These are phyloP conservation scores for Ceratorhiza oryzae-sativae DNA, from an alignment of 1,284 basidiomycete species.

Conservation along the genomic window DNA sequence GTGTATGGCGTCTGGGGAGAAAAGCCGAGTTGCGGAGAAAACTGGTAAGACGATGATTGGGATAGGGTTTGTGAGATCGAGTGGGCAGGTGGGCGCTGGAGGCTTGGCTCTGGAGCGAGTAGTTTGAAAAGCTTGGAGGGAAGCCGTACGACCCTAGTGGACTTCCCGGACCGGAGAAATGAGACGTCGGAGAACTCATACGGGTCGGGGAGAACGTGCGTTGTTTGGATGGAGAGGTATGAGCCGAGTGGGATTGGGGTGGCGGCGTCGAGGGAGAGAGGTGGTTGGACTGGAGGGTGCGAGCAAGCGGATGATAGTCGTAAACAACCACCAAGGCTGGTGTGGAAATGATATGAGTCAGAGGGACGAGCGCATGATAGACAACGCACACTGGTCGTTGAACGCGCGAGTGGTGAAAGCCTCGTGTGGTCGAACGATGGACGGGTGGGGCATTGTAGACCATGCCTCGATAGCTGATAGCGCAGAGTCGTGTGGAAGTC, in stretches of 20 bases:
- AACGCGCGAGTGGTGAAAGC: constrained; percentile 97
- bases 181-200: constrained; percentile 55
- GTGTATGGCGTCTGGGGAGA: constrained; percentile 54
- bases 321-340: constrained; percentile 92
- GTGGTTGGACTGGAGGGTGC: constrained; percentile 68
- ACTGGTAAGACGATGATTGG: constrained; percentile 31
- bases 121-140: constrained; percentile 14
- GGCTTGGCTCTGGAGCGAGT: constrained; percentile 15
- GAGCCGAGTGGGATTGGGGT: constrained; percentile 43
- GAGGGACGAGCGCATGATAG: not conserved
- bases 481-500: constrained; percentile 80
- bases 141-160: constrained; percentile 17
- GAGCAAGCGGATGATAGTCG: constrained; percentile 86
- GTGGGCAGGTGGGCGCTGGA: not conserved
- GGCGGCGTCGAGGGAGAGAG: constrained; percentile 54
- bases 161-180: constrained; percentile 41
- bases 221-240: constrained; percentile 19
- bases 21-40: constrained; percentile 41
- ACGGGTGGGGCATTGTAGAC: constrained; percentile 86
- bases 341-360: not conserved
- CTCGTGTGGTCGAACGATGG: constrained; percentile 84
- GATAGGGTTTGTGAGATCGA: constrained; percentile 27
- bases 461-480: constrained; percentile 88
- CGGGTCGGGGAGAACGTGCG: constrained; percentile 28
- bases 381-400: constrained; percentile 82